These are phyloP conservation scores for Pseudogymnoascus sp. DNA, from an alignment of 2,329 filamentous ascomycete species.

Conservation along the genomic window DNA sequence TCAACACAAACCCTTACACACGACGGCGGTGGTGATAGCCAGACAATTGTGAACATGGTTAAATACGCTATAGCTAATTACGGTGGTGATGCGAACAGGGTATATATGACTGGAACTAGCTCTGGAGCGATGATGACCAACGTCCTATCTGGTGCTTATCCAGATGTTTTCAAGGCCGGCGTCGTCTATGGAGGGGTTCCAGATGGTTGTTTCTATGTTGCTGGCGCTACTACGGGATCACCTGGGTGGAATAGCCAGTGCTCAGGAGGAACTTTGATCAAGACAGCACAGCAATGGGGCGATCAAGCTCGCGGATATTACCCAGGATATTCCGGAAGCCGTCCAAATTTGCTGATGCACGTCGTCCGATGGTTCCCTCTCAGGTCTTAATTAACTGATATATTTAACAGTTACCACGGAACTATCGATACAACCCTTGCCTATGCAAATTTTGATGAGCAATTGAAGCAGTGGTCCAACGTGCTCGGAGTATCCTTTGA, in stretches of 20 bases:
- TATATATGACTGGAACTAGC: conserved; percentile 47
- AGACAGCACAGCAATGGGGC: conserved; percentile 41
- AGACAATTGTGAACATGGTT: conserved; percentile 53
- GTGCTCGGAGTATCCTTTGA: background rate
- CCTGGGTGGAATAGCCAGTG: conserved; percentile 47
- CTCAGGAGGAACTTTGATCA: conserved; percentile 26
- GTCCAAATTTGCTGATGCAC: conserved; percentile 33
- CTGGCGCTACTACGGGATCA: conserved; percentile 34
- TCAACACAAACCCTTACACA: conserved; percentile 45
- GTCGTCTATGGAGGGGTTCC: conserved; percentile 39
- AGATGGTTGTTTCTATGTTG: conserved; percentile 36
- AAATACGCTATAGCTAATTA: conserved; percentile 45
- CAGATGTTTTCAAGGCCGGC: conserved; percentile 40
- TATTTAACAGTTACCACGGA: conserved; percentile 29
- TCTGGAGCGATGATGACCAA: conserved; percentile 48
- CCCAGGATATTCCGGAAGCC: conserved; percentile 32
- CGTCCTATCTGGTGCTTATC: conserved; percentile 41
- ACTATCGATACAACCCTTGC: conserved; percentile 33
- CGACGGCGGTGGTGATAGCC: conserved; percentile 49
- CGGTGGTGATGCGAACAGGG: conserved; percentile 41
- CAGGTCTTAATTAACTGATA: background rate
- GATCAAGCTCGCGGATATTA: conserved; percentile 37
- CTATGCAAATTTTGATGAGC: conserved; percentile 17
- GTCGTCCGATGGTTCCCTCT: background rate
- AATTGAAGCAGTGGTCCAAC: background rate